Evolutionary conservation across 768 basidiomycete genomes (phyloP).

Genomic region (Trichaptum fuscoviolaceum): DNA sequence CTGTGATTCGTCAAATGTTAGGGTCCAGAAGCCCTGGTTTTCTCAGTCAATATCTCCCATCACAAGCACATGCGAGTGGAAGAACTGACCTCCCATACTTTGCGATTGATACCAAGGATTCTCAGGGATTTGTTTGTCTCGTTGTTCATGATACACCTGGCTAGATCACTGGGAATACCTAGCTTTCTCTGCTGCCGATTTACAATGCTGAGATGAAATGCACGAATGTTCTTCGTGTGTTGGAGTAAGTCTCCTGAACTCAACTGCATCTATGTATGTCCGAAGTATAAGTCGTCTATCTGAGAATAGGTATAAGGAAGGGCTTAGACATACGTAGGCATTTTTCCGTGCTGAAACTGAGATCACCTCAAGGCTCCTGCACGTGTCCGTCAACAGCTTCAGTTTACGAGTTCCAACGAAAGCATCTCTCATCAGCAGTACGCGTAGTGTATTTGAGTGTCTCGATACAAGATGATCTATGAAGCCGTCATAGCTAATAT

Average conservation of each 20-base stretch:
- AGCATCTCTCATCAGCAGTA: slow-evolving; percentile 27
- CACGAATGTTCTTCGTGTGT: background rate
- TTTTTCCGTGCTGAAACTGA: slow-evolving; percentile 24
- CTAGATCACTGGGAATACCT: background rate
- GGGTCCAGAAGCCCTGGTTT: background rate
- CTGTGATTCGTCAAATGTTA: background rate
- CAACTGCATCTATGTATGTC: background rate
- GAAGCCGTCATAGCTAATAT: slow-evolving; percentile 29
- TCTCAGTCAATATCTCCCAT: background rate
- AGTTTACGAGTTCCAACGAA: slow-evolving; percentile 28
- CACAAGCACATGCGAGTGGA: background rate
- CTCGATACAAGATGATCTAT: slow-evolving; percentile 32
- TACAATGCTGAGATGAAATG: background rate
- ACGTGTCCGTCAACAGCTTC: slow-evolving; percentile 25
- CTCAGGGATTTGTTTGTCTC: background rate
- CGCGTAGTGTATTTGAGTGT: slow-evolving; percentile 28
- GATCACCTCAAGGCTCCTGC: slow-evolving; percentile 33
- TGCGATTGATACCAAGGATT: background rate
- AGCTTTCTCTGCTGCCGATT: background rate
- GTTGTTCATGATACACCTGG: background rate
- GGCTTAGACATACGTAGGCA: slow-evolving; percentile 26
- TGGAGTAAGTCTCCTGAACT: background rate
- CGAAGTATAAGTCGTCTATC: background rate
- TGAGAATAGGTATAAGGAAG: background rate
- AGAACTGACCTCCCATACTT: background rate